These are phyloP conservation scores for Cyclanthera cordifolia DNA, from an alignment of 306 rosid species.

Conservation along the genomic window DNA sequence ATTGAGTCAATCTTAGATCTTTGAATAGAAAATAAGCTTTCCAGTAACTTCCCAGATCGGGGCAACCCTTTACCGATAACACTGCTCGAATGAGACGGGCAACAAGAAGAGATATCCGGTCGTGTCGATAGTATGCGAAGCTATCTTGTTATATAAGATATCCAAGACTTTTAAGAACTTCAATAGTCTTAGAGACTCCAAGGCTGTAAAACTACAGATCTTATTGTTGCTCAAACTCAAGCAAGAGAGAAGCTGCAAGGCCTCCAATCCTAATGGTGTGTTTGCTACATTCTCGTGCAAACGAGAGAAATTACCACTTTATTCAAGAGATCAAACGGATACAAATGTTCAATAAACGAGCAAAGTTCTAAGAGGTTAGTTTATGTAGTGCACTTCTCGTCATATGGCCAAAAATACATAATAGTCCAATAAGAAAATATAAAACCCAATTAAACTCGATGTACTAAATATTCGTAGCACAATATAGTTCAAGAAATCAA, in stretches of 20 bases:
- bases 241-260: conserved; percentile 72
- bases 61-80: conserved; percentile 22
- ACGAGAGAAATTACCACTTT: no score
- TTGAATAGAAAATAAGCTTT: conserved; percentile 57
- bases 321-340: no score
- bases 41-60: conserved; percentile 35
- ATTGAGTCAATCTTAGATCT: conserved; percentile 46
- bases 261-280: conserved; percentile 95
- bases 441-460: no score
- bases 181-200: conserved; percentile 53
- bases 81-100: conserved; percentile 50
- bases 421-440: no score
- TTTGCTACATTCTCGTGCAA: no score
- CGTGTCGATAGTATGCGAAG: conserved; percentile 55
- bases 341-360: no score
- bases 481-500: no score
- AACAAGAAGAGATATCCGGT: conserved; percentile 59
- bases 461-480: no score
- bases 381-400: no score
- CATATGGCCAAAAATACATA: no score
- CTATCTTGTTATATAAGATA: conserved; percentile 60
- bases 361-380: no score
- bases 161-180: conserved; percentile 55
- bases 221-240: conserved; percentile 70
- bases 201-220: conserved; percentile 50